Conservation (phyloP, 495 filamentous ascomycete species). For the Echria macrotheca region DNA sequence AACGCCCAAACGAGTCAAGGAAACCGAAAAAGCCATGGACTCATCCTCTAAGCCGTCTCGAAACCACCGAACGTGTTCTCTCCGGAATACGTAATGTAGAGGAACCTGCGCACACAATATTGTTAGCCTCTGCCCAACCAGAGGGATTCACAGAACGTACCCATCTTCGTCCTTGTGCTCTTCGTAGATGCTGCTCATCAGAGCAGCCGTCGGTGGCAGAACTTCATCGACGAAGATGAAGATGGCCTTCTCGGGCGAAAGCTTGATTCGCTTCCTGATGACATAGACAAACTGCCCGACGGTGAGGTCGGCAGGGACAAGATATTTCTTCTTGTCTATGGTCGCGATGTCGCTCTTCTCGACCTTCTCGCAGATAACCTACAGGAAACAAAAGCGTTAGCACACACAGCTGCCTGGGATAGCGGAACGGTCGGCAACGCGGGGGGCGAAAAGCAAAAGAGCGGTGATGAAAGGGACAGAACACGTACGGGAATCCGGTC, state of each 20-base stretch:
- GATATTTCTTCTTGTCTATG: slow-evolving; percentile 99
- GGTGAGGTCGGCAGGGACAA: slow-evolving; percentile 95
- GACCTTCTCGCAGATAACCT: slow-evolving; percentile 99
- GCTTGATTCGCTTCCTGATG: slow-evolving; percentile 99
- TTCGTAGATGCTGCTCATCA: slow-evolving; percentile 99
- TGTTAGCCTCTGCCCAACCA: slow-evolving; percentile 7
- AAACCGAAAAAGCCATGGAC: slow-evolving; percentile 14
- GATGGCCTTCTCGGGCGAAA: slow-evolving; percentile 99
- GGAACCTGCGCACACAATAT: slow-evolving; percentile 33
- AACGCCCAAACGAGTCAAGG: too few species aligned
- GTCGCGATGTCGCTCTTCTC: slow-evolving; percentile 99
- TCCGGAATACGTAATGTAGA: slow-evolving; percentile 81
- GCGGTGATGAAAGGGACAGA: slow-evolving; percentile 13
- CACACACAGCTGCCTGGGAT: neutral
- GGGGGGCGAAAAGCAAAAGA: neutral
- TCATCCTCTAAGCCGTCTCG: slow-evolving; percentile 26
- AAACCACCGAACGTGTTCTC: slow-evolving; percentile 93
- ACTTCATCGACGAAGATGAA: slow-evolving; percentile 99
- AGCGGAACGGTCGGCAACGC: neutral
- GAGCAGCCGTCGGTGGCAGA: slow-evolving; percentile 88
- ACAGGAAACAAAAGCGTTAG: slow-evolving; percentile 15
- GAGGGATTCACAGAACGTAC: slow-evolving; percentile 31
- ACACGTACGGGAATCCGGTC: slow-evolving; percentile 94
- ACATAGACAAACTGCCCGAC: slow-evolving; percentile 99
- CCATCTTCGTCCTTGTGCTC: slow-evolving; percentile 88